Evolutionary conservation across 2,329 filamentous ascomycete genomes (phyloP).

Genomic region (Sodiomyces alkalinus): DNA sequence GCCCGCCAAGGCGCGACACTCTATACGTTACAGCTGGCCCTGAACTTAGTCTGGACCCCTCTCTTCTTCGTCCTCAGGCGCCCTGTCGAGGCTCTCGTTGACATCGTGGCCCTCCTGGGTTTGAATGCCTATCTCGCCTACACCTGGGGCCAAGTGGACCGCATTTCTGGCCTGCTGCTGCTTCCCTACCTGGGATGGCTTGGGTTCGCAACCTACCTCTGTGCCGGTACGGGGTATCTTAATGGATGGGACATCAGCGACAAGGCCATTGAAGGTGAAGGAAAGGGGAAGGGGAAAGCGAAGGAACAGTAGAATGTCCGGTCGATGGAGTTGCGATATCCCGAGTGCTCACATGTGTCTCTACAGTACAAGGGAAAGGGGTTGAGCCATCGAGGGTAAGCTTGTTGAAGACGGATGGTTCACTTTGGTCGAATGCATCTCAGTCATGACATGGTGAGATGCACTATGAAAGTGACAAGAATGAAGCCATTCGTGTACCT

Average conservation of each 20-base stretch:
- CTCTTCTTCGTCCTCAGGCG: conserved; percentile 72
- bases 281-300: conserved; percentile 9
- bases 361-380: no score
- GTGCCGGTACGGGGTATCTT: conserved; percentile 49
- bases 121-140: conserved; percentile 60
- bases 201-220: conserved; percentile 75
- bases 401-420: no score
- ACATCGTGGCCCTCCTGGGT: conserved; percentile 59
- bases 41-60: conserved; percentile 86
- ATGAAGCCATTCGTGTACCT: no score
- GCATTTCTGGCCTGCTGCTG: conserved; percentile 56
- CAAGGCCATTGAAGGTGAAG: conserved; percentile 11
- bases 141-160: conserved; percentile 62
- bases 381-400: no score
- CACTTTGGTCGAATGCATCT: no score
- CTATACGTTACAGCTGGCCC: conserved; percentile 70
- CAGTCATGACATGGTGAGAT: no score
- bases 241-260: conserved; percentile 49
- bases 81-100: conserved; percentile 58
- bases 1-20: conserved; percentile 59
- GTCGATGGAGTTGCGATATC: no score
- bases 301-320: no score
- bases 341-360: no score
- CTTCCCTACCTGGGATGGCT: conserved; percentile 79
- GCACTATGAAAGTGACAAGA: no score